Base-by-base conservation (phyloP, 345 rosid species). In the Mangifera indica region DNA sequence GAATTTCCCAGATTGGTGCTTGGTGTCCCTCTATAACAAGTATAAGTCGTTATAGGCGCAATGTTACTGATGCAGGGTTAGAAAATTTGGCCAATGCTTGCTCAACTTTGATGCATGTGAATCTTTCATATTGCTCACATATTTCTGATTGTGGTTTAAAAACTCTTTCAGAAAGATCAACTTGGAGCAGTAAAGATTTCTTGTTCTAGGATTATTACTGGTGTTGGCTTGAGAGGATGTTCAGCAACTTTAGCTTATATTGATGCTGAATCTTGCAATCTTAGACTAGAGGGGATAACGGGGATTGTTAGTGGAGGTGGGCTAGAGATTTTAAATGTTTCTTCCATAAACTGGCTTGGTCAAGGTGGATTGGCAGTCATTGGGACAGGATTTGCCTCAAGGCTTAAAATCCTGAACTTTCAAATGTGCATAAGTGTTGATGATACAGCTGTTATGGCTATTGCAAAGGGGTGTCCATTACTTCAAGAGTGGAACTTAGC, bases 401-500 rank as follows among this genome's bases (percentile, higher is more conserved):
- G 77, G 60, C 95, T 90, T 20, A 84, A 80, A 70, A 77, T 87
- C 65, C 88, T 89, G 56, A 90, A 82, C 83, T 73, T 90, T 7
- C 76, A 87, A 67, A 77, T 82, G 83, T n/a, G 97, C 82, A 86
- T 86, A 73, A 78, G 74, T 1, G 74, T 86, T 71, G 89, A 83
- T n/a, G 87, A 92, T 62, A 87, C 87, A 21, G 82, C 91, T 26
- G 81, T 90, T 42, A 40, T 21, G 21, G 89, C 93, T n/a, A 87
- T 94, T 72, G 88, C 91, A 21, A 82, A 75, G 70, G 93, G 96
- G n/a, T 90, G 93, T 49, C 97, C 88, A 0, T 74, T 84, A 74
- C 93, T 91, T 21, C 60, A 84, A 78, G 97, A 87, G 72, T 88
- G n/a, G n/a, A n/a, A n/a, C n/a, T n/a, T n/a, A n/a, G n/a, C n/a